Percentiles rank a stretch among this genome's conserved stretches.
These are phyloP conservation scores for Trichoderma orchidacearum DNA, from an alignment of 495 filamentous ascomycete genomes.

Conservation along the genomic window DNA sequence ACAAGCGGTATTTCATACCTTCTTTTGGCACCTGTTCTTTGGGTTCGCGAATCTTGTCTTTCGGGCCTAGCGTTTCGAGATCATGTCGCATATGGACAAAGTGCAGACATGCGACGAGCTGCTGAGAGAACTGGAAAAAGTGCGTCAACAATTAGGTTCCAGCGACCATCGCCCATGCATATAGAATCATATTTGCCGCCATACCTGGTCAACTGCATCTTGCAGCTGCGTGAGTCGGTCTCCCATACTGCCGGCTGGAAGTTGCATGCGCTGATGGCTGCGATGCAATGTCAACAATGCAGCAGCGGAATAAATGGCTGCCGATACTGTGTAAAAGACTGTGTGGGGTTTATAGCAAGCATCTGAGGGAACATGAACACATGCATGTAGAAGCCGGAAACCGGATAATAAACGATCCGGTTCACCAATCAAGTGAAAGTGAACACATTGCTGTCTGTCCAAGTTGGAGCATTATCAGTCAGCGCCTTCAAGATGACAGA, in stretches of 20 bases:
- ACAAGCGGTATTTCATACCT: conserved; percentile 7
- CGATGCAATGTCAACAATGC: neutral
- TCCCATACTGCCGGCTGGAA: conserved; percentile 43
- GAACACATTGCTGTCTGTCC: neutral
- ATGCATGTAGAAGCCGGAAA: neutral
- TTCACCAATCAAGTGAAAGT: neutral
- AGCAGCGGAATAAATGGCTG: too few relatives aligned
- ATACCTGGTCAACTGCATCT: conserved; percentile 83
- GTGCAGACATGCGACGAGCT: conserved; percentile 77
- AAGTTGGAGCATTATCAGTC: neutral
- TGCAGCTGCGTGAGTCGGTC: conserved; percentile 90
- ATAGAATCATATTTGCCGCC: too few relatives aligned
- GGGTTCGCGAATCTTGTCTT: conserved; percentile 44
- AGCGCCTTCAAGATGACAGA: neutral
- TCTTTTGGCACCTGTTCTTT: conserved; percentile 30
- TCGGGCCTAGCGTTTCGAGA: conserved; percentile 47
- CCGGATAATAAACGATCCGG: conserved; percentile 1
- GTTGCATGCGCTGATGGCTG: neutral
- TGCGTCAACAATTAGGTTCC: too few relatives aligned
- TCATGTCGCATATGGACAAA: conserved; percentile 77
- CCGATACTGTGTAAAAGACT: too few relatives aligned
- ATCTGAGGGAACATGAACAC: too few relatives aligned
- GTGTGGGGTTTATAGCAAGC: too few relatives aligned
- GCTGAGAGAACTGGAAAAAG: conserved; percentile 63
- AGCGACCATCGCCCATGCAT: too few relatives aligned